Conservation (phyloP, 1,284 basidiomycete species). For the Marasmius fiardii region DNA sequence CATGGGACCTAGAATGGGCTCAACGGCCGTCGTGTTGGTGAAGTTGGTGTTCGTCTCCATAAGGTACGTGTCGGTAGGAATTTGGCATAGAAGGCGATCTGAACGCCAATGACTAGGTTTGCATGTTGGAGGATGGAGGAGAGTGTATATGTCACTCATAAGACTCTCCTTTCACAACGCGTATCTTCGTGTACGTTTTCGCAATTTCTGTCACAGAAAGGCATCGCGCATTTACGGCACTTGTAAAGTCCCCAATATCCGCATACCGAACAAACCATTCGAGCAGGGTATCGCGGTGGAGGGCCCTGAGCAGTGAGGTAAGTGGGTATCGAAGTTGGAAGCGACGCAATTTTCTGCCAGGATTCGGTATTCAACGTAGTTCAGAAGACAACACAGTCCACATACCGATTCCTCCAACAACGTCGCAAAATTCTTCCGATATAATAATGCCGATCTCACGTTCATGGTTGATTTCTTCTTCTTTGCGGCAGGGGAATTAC, state of each 20-base stretch:
- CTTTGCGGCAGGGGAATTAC: conserved; percentile 43
- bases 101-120: too few relatives aligned
- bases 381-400: conserved; percentile 10
- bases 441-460: conserved; percentile 72
- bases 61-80: too few relatives aligned
- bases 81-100: too few relatives aligned
- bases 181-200: conserved; percentile 57
- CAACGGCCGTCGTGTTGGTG: too few relatives aligned
- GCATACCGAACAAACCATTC: conserved; percentile 62
- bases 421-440: conserved; percentile 70
- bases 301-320: conserved; percentile 57
- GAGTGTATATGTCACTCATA: conserved; percentile 22
- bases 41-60: too few relatives aligned
- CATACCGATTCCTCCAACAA: conserved; percentile 78
- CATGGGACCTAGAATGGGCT: too few relatives aligned
- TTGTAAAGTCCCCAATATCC: conserved; percentile 67
- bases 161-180: conserved; percentile 53
- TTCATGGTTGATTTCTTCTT: conserved; percentile 82
- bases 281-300: conserved; percentile 44
- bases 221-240: conserved; percentile 55
- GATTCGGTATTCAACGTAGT: background rate
- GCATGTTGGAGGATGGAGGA: too few relatives aligned
- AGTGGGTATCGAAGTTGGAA: conserved; percentile 48
- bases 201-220: conserved; percentile 58
- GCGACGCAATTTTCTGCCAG: conserved; percentile 52